These are phyloP conservation scores for Pythium periplocum DNA, from an alignment of 352 stramenopile genomes.

Conservation along the genomic window DNA sequence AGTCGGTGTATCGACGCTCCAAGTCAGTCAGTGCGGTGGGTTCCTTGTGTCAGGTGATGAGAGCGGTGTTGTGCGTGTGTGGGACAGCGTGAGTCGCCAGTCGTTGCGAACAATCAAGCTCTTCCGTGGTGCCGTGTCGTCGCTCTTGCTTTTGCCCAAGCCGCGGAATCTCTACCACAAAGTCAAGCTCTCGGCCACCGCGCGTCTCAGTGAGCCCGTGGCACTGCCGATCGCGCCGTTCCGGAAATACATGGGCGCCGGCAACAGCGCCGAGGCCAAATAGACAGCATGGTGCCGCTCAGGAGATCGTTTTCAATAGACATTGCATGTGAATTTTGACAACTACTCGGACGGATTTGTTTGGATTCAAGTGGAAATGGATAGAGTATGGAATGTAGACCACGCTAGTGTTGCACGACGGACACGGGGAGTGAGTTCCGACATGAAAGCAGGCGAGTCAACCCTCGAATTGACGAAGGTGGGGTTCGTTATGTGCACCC, in stretches of 20 bases:
- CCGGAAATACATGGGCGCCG: slow-evolving; percentile 65
- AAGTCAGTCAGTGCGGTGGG: slow-evolving; percentile 48
- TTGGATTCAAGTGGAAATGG: background rate
- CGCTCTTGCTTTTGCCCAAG: slow-evolving; percentile 40
- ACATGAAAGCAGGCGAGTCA: slow-evolving; percentile 60
- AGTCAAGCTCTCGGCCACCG: slow-evolving; percentile 34
- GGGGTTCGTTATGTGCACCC: slow-evolving; percentile 33
- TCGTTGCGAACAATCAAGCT: slow-evolving; percentile 58
- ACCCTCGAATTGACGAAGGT: slow-evolving; percentile 8
- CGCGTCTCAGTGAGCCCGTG: slow-evolving; percentile 19
- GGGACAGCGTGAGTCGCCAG: slow-evolving; percentile 63
- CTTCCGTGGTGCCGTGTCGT: slow-evolving; percentile 58
- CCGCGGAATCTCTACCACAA: slow-evolving; percentile 61
- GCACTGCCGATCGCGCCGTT: slow-evolving; percentile 57
- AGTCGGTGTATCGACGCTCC: slow-evolving; percentile 44
- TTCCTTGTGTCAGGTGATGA: slow-evolving; percentile 65
- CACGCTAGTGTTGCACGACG: slow-evolving; percentile 59
- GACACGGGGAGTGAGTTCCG: slow-evolving; percentile 33
- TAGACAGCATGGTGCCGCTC: slow-evolving; percentile 2
- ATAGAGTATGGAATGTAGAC: slow-evolving; percentile 25
- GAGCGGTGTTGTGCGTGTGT: slow-evolving; percentile 49
- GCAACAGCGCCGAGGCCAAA: background rate
- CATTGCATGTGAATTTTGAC: background rate
- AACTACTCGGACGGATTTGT: background rate
- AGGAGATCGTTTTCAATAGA: slow-evolving; percentile 6